Conservation (phyloP, 75 land plant genomes). For the Pseudotsuga menziesii region DNA sequence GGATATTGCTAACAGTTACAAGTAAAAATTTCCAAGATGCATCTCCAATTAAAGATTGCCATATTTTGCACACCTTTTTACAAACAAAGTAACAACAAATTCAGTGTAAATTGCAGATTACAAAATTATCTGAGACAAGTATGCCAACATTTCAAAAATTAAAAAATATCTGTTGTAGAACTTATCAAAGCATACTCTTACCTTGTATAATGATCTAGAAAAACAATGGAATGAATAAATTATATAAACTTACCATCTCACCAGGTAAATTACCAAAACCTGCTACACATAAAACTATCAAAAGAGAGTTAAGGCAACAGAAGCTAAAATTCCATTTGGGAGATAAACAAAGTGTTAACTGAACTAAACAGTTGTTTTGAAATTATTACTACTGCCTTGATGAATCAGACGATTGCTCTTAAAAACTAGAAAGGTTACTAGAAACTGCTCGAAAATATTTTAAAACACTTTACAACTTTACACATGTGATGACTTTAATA, state of each 20-base stretch:
- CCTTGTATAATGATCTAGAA: not conserved
- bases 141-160: not conserved
- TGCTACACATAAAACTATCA: constrained; percentile 87
- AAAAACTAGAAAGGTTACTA: too few species aligned
- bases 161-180: not conserved
- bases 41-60: too few species aligned
- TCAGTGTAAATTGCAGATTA: not conserved
- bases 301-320: constrained; percentile 9
- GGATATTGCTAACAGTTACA: not conserved
- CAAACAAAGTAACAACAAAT: not conserved
- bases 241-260: constrained; percentile 74
- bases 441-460: too few species aligned
- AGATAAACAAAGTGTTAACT: not conserved
- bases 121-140: not conserved
- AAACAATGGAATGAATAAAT: not conserved
- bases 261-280: constrained; percentile 99
- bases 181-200: too few species aligned
- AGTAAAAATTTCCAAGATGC: not conserved
- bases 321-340: not conserved
- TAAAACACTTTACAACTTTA: not conserved
- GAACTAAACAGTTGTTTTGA: not conserved
- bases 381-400: not conserved
- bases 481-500: not conserved
- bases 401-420: not conserved
- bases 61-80: not conserved